Evolutionary conservation across 2,329 filamentous ascomycete species (phyloP).

Genomic region (Beauveria caledonica): DNA sequence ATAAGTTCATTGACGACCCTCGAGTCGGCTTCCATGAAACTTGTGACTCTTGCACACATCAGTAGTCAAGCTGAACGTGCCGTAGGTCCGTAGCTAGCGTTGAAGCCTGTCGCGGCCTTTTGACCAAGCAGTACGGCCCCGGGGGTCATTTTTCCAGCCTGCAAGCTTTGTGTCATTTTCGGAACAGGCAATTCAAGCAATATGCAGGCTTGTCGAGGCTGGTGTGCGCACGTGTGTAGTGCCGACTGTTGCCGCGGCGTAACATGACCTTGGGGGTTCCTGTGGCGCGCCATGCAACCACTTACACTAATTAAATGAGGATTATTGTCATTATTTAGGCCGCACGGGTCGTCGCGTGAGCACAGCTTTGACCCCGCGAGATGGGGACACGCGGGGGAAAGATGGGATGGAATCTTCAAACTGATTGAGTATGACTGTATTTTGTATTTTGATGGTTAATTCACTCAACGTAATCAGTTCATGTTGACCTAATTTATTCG

Average conservation of each 20-base stretch:
- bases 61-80: neutral
- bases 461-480: no score
- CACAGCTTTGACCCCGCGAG: neutral
- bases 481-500: no score
- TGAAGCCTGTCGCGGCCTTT: neutral
- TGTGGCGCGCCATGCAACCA: constrained; percentile 6
- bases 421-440: no score
- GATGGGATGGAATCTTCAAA: neutral
- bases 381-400: neutral
- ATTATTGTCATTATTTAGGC: no score
- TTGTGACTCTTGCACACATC: neutral
- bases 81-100: neutral
- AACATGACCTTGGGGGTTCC: constrained; percentile 1
- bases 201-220: no score
- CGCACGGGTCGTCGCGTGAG: neutral
- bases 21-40: no score
- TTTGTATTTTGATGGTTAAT: no score
- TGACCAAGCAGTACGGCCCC: no score
- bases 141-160: no score
- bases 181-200: neutral
- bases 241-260: neutral
- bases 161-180: neutral
- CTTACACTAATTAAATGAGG: neutral
- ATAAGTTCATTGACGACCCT: no score
- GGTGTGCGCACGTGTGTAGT: neutral